These are phyloP conservation scores for Acanthamoeba lenticulata DNA, from an alignment of 208 protist species.

Conservation along the genomic window DNA sequence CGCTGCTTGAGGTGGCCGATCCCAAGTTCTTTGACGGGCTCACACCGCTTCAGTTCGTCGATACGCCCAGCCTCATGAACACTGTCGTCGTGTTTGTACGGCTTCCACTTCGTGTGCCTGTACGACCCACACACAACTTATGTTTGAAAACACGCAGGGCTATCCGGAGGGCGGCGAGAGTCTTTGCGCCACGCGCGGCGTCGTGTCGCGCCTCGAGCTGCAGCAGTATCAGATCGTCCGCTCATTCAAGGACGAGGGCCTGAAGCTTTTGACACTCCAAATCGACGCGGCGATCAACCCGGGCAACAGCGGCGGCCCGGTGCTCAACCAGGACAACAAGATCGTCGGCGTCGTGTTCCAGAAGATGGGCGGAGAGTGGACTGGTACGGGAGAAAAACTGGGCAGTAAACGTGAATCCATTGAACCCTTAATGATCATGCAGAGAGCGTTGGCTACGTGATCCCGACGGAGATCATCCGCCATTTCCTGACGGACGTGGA, in stretches of 20 bases:
- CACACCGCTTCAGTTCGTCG: constrained; percentile 6
- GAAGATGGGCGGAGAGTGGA: constrained; percentile 40
- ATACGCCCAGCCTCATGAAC: not conserved
- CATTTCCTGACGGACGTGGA: constrained; percentile 39
- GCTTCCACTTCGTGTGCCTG: no score
- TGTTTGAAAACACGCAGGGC: not conserved
- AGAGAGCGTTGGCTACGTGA: constrained; percentile 22
- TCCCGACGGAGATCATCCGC: constrained; percentile 34
- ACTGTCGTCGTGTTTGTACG: constrained; percentile 31
- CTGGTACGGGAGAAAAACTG: no score
- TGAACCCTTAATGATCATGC: no score
- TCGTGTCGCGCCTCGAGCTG: constrained; percentile 65
- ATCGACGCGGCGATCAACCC: constrained; percentile 71
- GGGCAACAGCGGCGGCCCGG: constrained; percentile 38
- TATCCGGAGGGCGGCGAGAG: constrained; percentile 66
- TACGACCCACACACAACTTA: no score
- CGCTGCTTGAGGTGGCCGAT: not conserved
- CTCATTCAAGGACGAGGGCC: constrained; percentile 26
- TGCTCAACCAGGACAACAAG: constrained; percentile 36
- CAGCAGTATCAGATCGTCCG: constrained; percentile 57
- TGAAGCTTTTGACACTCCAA: constrained; percentile 42
- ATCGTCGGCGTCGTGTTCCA: constrained; percentile 60
- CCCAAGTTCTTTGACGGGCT: constrained; percentile 18
- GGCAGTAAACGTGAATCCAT: no score
- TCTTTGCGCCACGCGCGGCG: constrained; percentile 62